Conservation (phyloP, 169 alveolate genomes). For the Plasmodium relictum region DNA sequence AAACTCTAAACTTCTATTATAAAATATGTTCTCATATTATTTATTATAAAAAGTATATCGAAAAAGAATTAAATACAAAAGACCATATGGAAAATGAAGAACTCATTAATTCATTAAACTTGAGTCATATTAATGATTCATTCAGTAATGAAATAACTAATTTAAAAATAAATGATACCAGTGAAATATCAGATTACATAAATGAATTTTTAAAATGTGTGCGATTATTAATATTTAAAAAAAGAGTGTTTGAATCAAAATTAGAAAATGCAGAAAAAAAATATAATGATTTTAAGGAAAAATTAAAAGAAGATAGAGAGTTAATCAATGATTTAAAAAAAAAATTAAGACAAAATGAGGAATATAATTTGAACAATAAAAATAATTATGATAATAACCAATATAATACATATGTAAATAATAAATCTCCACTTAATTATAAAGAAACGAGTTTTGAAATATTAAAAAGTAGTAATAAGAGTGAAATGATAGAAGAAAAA, state of each 20-base stretch:
- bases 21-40: slow-evolving; percentile 59
- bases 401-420: background rate
- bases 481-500: slow-evolving; percentile 33
- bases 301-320: slow-evolving; percentile 64
- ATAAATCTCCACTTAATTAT: slow-evolving; percentile 24
- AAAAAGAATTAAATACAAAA: slow-evolving; percentile 23
- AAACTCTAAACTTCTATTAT: slow-evolving; percentile 33
- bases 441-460: slow-evolving; percentile 41
- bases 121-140: slow-evolving; percentile 3
- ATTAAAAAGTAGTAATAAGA: slow-evolving; percentile 3
- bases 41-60: slow-evolving; percentile 51
- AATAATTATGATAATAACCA: background rate
- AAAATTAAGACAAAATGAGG: slow-evolving; percentile 65
- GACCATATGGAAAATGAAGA: background rate
- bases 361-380: background rate
- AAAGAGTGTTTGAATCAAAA: slow-evolving; percentile 54
- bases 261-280: slow-evolving; percentile 60
- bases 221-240: slow-evolving; percentile 35
- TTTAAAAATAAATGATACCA: slow-evolving; percentile 20
- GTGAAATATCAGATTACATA: slow-evolving; percentile 40
- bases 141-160: background rate
- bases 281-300: slow-evolving; percentile 53
- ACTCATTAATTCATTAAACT: background rate
- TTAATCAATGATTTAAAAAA: slow-evolving; percentile 58
- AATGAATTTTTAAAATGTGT: slow-evolving; percentile 62